These are phyloP conservation scores for Phytopythium chamaehyphon DNA, from an alignment of 352 stramenopile species.

Conservation along the genomic window DNA sequence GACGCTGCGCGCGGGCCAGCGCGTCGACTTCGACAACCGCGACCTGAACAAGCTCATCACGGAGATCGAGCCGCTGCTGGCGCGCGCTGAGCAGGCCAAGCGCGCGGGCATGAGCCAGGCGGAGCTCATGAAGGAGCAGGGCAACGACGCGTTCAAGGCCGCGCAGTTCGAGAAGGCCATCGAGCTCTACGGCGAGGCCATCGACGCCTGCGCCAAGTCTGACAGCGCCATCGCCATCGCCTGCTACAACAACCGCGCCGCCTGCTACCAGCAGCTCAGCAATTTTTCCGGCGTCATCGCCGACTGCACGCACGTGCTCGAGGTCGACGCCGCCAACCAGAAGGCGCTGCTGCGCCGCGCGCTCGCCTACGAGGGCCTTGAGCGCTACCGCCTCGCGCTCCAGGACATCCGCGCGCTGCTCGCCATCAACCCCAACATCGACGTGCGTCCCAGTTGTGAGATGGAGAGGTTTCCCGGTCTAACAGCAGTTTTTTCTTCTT, in stretches of 20 bases:
- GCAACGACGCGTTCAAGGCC: slow-evolving; percentile 93
- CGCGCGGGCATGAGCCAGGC: slow-evolving; percentile 70
- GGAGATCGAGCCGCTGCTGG: slow-evolving; percentile 80
- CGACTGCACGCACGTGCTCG: slow-evolving; percentile 93
- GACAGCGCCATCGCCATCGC: slow-evolving; percentile 85
- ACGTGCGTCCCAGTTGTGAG: slow-evolving; percentile 49
- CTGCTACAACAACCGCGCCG: slow-evolving; percentile 94
- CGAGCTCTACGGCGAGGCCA: slow-evolving; percentile 90
- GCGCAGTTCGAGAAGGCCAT: slow-evolving; percentile 90
- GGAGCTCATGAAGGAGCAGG: slow-evolving; percentile 92
- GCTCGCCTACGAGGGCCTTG: slow-evolving; percentile 93
- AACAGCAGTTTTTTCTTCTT: no score
- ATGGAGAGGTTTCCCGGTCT: no score
- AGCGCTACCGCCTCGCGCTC: slow-evolving; percentile 90
- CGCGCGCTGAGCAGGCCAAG: slow-evolving; percentile 52
- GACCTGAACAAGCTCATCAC: slow-evolving; percentile 78
- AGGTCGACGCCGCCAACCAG: slow-evolving; percentile 93
- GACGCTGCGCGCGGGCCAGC: slow-evolving; percentile 67
- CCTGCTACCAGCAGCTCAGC: slow-evolving; percentile 96
- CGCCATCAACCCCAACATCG: slow-evolving; percentile 84
- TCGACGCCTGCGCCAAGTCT: slow-evolving; percentile 79
- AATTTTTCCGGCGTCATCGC: slow-evolving; percentile 95
- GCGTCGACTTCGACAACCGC: slow-evolving; percentile 82
- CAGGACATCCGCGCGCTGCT: slow-evolving; percentile 86
- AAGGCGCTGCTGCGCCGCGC: slow-evolving; percentile 94